Evolutionary conservation across 2,329 filamentous ascomycete species (phyloP).

Genomic region (Dothistroma pini): DNA sequence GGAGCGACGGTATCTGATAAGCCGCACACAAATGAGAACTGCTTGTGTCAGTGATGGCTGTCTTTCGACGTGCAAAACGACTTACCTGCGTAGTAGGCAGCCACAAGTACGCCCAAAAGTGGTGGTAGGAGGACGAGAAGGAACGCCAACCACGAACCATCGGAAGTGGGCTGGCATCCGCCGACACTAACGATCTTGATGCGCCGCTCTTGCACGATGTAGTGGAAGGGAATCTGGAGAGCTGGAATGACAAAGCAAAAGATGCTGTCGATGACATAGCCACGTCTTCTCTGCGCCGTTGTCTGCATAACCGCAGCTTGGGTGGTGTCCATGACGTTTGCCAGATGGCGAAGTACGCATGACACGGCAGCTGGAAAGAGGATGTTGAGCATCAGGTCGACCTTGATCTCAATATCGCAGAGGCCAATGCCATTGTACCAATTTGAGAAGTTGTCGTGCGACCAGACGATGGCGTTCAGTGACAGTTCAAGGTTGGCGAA

Average conservation of each 20-base stretch:
- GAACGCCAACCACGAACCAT: constrained; percentile 56
- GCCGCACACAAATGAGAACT: constrained; percentile 60
- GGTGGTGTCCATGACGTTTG: constrained; percentile 58
- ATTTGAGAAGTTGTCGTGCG: constrained; percentile 50
- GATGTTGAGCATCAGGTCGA: constrained; percentile 52
- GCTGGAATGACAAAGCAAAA: constrained; percentile 56
- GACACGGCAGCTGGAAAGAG: constrained; percentile 52
- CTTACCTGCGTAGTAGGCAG: constrained; percentile 57
- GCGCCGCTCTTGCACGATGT: constrained; percentile 56
- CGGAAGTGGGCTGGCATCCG: constrained; percentile 55
- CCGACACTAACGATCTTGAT: constrained; percentile 57
- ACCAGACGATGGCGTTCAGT: constrained; percentile 64
- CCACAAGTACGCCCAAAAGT: constrained; percentile 51
- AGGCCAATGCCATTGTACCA: constrained; percentile 59
- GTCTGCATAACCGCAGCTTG: constrained; percentile 51
- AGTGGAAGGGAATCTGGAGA: constrained; percentile 55
- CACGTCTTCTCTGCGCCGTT: constrained; percentile 46
- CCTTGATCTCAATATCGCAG: constrained; percentile 62
- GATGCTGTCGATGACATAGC: constrained; percentile 49
- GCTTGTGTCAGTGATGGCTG: constrained; percentile 8
- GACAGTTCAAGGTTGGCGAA: constrained; percentile 55
- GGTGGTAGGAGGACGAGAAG: constrained; percentile 56
- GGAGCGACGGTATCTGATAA: constrained; percentile 57
- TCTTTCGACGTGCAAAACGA: constrained; percentile 8
- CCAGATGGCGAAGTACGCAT: constrained; percentile 59